Base-by-base conservation (phyloP, 257 asterid genomes). In the Buddleja alternifolia region DNA sequence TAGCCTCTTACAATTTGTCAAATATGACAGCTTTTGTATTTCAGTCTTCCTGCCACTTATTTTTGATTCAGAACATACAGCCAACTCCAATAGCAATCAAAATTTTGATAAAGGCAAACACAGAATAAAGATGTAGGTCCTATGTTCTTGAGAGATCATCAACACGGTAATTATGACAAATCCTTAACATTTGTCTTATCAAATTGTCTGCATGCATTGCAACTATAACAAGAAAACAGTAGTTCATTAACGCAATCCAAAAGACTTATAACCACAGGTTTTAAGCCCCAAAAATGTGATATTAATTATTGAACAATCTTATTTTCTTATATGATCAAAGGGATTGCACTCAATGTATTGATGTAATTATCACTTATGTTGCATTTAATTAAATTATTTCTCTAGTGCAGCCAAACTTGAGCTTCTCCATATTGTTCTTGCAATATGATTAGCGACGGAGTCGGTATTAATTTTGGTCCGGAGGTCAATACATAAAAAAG, bases 151-250 rank as follows among this genome's bases (percentile, higher is more conserved):
- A 17, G 63, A 11, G 75, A 74, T 67, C 63, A 74, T 74, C 80
- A 71, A 63, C 57, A 52, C 60, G 50, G 73, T 70, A 58, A 74
- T 71, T 63, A 67, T 71, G 81, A 77, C 78, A 77, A 77, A 81
- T 81, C 82, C 81, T 81, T 70, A 74, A 71, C 71, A 81, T 77
- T 77, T 74, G 83, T 77, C 85, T 70, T 74, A 20, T 67, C 82
- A 63, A 51, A 50, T 67, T 77, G 85, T 81, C 80, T 19, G 61
- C 55, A 42, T 41, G 63, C 67, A 67, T 16, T 9, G 53, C 44
- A 29, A 60, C 68, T 60, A 37, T 46, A 50, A 25, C 7, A 1
- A 23, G 20, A 36, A 4, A 10, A 40, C 32, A 58, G 21, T 60
- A 20, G 19, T 9, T 42, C n/a, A n/a, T n/a, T 66, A 6, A 52